Evolutionary conservation across 2,329 filamentous ascomycete genomes (phyloP), one percentile per base, ranked within the genome.

Genomic region (Fusarium beomiforme): DNA sequence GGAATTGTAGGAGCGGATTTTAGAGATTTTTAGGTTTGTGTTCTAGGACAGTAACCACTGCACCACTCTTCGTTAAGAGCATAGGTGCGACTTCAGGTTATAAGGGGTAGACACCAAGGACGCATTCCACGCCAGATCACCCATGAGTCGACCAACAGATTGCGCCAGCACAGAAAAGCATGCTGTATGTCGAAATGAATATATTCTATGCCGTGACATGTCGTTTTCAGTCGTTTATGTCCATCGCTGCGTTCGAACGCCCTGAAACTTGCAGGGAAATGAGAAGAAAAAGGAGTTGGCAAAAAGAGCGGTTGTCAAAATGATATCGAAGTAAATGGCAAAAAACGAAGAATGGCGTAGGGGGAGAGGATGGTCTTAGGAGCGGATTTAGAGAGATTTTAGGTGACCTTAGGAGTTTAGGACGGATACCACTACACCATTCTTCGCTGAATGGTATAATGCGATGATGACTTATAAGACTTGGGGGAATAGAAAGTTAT

Each of bases 381-480:
- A 43, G 37, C 37, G n/a, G 26, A 55, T 11, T 44, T 23, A 6
- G 4, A 54, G 36, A 44, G 4, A 23, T 57, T 4, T 24, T 58
- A 58, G 55, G 55, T 54, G 31, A 39, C 19, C 26, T 4, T 59
- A 47, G 43, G 54, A 29, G 26, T 44, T 11, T 23, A 29, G 19
- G 41, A 21, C 43, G 54, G 13, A 43, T 49, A 36, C 59, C 54
- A 36, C 54, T 59, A 39, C 42, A 62, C 59, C 42, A 62, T 42
- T 34, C 34, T 26, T 33, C 53, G 43, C 7, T 19, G n/a, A n/a
- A n/a, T n/a, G n/a, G n/a, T n/a, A n/a, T n/a, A n/a, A n/a, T n/a
- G n/a, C n/a, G n/a, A n/a, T n/a, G n/a, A n/a, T n/a, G n/a, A n/a
- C n/a, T n/a, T n/a, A n/a, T n/a, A n/a, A n/a, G n/a, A n/a, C n/a